Evolutionary conservation across 768 basidiomycete genomes (phyloP).

Genomic region (Naganishia antarctica): DNA sequence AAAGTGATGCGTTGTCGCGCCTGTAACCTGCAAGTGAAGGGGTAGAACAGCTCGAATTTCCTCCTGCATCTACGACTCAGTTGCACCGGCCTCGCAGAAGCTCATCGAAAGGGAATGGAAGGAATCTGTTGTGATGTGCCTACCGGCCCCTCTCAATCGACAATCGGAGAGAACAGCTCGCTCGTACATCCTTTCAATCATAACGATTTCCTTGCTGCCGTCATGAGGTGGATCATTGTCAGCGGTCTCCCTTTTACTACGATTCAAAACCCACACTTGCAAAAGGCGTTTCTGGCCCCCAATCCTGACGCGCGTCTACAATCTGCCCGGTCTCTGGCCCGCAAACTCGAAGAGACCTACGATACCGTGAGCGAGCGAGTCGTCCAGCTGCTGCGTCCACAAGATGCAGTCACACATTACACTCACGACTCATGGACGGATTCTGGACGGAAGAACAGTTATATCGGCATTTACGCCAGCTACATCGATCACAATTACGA

Average conservation of each 20-base stretch:
- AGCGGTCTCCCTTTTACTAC: slow-evolving; percentile 6
- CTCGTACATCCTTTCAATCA: background rate
- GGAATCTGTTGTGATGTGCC: background rate
- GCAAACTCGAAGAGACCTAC: slow-evolving; percentile 2
- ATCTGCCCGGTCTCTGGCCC: background rate
- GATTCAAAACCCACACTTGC: background rate
- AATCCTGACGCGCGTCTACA: slow-evolving; percentile 1
- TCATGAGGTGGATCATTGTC: slow-evolving; percentile 9
- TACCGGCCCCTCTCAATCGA: background rate
- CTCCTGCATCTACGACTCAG: background rate
- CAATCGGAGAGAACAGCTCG: background rate
- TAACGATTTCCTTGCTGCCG: background rate
- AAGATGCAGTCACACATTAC: background rate
- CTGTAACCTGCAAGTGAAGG: too few species aligned
- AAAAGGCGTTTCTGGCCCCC: background rate
- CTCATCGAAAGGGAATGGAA: background rate
- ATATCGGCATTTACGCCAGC: background rate
- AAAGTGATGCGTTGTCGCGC: too few species aligned
- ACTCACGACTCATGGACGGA: slow-evolving; percentile 8
- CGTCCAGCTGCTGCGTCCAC: background rate
- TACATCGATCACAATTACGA: background rate
- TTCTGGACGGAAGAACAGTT: background rate
- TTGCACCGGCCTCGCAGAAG: background rate
- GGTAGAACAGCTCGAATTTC: background rate
- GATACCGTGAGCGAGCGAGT: background rate